These are phyloP conservation scores for Yamadazyma blattariae DNA, from an alignment of 1,139 yeast species.

Conservation along the genomic window DNA sequence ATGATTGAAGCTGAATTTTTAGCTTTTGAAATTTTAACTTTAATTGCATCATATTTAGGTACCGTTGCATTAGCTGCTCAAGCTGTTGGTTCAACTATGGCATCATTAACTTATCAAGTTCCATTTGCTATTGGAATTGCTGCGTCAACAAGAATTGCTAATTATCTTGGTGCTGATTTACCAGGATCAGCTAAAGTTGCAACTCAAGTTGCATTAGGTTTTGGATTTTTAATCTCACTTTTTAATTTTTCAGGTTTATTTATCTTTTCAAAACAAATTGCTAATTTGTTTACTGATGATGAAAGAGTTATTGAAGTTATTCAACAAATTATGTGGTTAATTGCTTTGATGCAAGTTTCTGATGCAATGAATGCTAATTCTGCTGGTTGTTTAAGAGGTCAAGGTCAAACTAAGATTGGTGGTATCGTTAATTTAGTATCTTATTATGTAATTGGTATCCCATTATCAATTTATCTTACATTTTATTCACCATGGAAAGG, in stretches of 20 bases:
- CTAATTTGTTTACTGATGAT: conserved; percentile 39
- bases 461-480: conserved; percentile 46
- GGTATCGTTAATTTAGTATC: conserved; percentile 54
- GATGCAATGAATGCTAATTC: conserved; percentile 59
- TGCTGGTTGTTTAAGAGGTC: conserved; percentile 58
- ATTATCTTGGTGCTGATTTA: conserved; percentile 55
- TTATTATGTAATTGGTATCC: conserved; percentile 53
- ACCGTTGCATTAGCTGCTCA: conserved; percentile 57
- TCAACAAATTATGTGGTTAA: conserved; percentile 46
- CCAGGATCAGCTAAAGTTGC: conserved; percentile 44
- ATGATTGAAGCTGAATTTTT: conserved; percentile 61
- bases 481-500: conserved; percentile 46
- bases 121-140: conserved; percentile 64
- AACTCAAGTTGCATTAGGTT: conserved; percentile 43
- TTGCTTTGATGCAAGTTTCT: conserved; percentile 54
- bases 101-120: conserved; percentile 48
- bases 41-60: conserved; percentile 54
- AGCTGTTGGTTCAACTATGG: conserved; percentile 56
- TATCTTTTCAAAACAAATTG: conserved; percentile 36
- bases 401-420: conserved; percentile 58
- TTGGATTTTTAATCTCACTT: conserved; percentile 41
- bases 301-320: conserved; percentile 40
- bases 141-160: conserved; percentile 57
- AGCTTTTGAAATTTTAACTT: conserved; percentile 56
- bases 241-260: conserved; percentile 40